Base-by-base conservation (phyloP, 257 asterid species). In the Echites panduratus region DNA sequence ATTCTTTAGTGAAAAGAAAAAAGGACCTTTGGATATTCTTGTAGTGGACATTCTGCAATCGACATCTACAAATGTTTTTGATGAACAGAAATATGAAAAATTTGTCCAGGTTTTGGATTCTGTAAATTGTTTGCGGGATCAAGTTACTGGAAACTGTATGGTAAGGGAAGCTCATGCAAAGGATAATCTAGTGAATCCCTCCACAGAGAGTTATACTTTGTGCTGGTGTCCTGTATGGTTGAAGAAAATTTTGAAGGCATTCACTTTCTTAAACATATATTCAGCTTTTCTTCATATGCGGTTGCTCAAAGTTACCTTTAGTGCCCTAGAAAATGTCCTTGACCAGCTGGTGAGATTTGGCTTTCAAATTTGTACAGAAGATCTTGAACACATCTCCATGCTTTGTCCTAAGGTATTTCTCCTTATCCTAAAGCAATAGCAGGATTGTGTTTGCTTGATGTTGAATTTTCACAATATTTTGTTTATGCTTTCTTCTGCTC, bases 201-300 rank as follows among this genome's bases (percentile, higher is more conserved):
- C 83, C 77, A 58, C 77, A 19, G 81, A 78, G 77, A 70, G 35
- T 65, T 66, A 29, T 66, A 79, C 62, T 74, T 75, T 35, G 61
- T 92, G 98, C 73, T 48, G 70, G 54, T 93, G 98, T 80, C 95
- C 98, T 63, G 29, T 75, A 40, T 90, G 97, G 96, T 73, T 90
- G 88, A 93, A 83, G 87, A 86, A 79, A 82, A 75, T 86, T 53
- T 68, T 87, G 76, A 84, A 85, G 66, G 77, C 83, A 63, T 90
- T 93, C 79, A 52, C 74, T 63, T 89, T 87, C 79, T 72, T 85
- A 74, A 93, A 86, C 68, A 72, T 83, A 35, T 93, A 86, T 80
- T 86, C 87, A 70, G 89, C 92, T 32, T 82, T 81, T 76, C 84
- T 87, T 69, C 95, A 90, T 78, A 73, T 89, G 77, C 82, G 81